These are phyloP conservation scores for Coemansia sp. DNA, from an alignment of 192 early-diverging fungal species.

Conservation along the genomic window DNA sequence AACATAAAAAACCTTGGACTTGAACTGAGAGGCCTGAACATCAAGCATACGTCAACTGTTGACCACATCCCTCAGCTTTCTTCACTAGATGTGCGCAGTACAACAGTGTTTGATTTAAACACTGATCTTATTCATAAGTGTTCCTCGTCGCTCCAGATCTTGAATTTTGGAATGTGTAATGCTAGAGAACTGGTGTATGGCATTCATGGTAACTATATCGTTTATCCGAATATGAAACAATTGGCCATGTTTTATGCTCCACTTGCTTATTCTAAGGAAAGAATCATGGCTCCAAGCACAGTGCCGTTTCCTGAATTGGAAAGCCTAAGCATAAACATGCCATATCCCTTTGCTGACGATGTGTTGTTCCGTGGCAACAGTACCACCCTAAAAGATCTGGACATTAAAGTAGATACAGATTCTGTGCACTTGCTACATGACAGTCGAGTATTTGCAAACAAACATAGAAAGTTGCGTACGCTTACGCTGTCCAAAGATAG, in stretches of 20 bases:
- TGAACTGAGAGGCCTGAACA: too few species aligned
- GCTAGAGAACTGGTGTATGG: not conserved
- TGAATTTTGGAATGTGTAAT: not conserved
- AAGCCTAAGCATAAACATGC: not conserved
- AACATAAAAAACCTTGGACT: too few species aligned
- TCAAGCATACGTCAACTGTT: too few species aligned
- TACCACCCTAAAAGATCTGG: not conserved
- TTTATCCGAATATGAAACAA: slow-evolving; percentile 4
- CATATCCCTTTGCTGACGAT: slow-evolving; percentile 13
- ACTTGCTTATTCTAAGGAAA: not conserved
- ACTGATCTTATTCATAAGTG: not conserved
- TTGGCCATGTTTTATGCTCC: not conserved
- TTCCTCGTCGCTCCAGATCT: not conserved
- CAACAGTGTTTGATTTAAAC: not conserved
- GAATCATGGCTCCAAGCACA: not conserved
- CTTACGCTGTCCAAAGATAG: not conserved
- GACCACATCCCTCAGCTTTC: too few species aligned
- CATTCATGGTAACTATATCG: not conserved
- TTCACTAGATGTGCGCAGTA: too few species aligned
- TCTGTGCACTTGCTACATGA: not conserved
- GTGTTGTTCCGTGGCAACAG: slow-evolving; percentile 11
- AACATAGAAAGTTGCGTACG: not conserved
- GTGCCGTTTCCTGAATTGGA: slow-evolving; percentile 9
- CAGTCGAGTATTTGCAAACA: not conserved
- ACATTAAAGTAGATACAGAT: not conserved